phyloP scores from a whole-genome alignment of 768 basidiomycete genomes.

The Lactarius psammicola region DNA sequence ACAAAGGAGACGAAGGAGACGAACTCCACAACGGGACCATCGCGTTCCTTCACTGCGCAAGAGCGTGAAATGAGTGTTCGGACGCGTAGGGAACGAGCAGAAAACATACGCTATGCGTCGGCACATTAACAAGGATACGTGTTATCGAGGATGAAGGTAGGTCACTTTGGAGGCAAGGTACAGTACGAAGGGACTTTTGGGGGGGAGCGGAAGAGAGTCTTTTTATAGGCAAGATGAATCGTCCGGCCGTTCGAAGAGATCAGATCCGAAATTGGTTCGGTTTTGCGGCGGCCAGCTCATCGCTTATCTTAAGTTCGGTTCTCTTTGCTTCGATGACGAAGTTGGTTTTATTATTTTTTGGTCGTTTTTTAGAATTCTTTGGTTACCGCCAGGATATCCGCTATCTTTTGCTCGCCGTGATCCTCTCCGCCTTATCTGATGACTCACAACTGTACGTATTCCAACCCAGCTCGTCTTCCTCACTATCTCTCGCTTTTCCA shows the following conservation, averaged over 20 bases:
- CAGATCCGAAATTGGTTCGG: constrained; percentile 24
- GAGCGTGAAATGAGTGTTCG: constrained; percentile 23
- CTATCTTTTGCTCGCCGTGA: background rate
- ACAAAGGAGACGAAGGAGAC: constrained; percentile 20
- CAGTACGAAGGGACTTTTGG: constrained; percentile 9
- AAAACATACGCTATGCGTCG: constrained; percentile 68
- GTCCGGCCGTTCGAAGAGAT: constrained; percentile 3
- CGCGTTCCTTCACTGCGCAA: constrained; percentile 66
- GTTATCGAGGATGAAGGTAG: background rate
- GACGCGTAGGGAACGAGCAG: background rate
- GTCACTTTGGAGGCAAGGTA: constrained; percentile 9
- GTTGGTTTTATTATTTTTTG: constrained; percentile 5
- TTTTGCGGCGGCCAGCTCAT: constrained; percentile 7
- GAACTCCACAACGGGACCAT: constrained; percentile 69
- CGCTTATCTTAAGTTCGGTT: constrained; percentile 14
- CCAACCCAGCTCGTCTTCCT: constrained; percentile 5
- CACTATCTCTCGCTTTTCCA: background rate
- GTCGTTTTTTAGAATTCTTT: background rate
- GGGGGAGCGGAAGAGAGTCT: constrained; percentile 4
- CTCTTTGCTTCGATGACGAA: background rate
- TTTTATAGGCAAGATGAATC: constrained; percentile 19
- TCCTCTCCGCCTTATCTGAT: constrained; percentile 15
- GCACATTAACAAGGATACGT: constrained; percentile 50
- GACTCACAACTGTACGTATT: constrained; percentile 4
- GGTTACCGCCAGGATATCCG: constrained; percentile 1